A percentile compares a stretch with the other conserved stretches of the same genome.
phyloP scores from a whole-genome alignment of 805 yeast genomes.

The Candida berthetii region DNA sequence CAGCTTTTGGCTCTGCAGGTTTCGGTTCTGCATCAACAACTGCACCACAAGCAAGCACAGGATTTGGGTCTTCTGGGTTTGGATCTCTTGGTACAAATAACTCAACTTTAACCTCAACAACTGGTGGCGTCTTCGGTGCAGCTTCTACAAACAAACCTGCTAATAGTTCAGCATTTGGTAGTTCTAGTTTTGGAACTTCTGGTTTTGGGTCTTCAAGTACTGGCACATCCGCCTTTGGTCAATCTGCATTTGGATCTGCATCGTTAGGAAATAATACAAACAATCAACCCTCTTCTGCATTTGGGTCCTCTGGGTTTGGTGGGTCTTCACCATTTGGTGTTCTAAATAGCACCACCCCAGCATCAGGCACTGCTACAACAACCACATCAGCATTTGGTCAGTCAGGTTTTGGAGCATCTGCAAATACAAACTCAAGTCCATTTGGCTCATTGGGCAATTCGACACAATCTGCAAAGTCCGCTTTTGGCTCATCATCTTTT shows the following conservation, averaged over 20 bases:
- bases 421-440: neutral
- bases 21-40: neutral
- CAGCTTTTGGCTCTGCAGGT: conserved; percentile 4
- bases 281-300: conserved; percentile 1
- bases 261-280: neutral
- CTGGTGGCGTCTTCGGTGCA: conserved; percentile 13
- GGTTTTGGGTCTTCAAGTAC: conserved; percentile 3
- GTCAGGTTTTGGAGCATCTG: neutral
- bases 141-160: conserved; percentile 2
- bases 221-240: conserved; percentile 5
- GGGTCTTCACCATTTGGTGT: conserved; percentile 2
- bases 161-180: conserved; percentile 14
- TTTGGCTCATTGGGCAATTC: neutral
- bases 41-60: neutral
- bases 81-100: conserved; percentile 2
- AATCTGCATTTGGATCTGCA: neutral
- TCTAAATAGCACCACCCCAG: no score
- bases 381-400: neutral
- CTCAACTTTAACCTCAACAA: conserved; percentile 5
- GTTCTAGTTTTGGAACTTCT: conserved; percentile 8
- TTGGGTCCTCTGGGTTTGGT: conserved; percentile 2
- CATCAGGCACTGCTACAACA: no score
- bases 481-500: neutral
- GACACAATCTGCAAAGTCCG: neutral
- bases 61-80: conserved; percentile 2